phyloP scores from a whole-genome alignment of 163 green algal genomes.

The Scenedesmus sp. region DNA sequence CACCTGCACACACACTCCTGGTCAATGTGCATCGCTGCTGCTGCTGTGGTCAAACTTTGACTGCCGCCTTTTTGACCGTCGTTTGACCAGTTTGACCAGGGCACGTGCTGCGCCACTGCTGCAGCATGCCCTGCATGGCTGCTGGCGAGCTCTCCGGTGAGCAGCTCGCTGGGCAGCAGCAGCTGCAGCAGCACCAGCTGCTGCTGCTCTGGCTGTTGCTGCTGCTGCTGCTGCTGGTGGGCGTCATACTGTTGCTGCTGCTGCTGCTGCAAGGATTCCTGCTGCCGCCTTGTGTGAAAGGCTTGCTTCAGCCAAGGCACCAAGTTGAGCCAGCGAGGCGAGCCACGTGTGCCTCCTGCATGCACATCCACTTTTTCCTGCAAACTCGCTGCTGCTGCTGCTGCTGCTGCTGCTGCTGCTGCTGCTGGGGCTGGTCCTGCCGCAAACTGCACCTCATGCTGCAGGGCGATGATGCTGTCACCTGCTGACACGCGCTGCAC shows the following conservation, averaged over 20 bases:
- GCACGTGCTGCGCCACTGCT: slow-evolving; percentile 15
- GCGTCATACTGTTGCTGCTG: not conserved
- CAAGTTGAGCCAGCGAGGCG: not conserved
- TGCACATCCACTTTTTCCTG: not conserved
- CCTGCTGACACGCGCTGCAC: slow-evolving; percentile 5
- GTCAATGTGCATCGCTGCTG: not conserved
- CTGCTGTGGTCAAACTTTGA: not conserved
- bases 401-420: not conserved
- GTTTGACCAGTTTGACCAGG: slow-evolving; percentile 9
- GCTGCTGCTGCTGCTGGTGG: slow-evolving; percentile 18
- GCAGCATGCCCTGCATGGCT: slow-evolving; percentile 2
- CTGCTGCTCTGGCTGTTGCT: slow-evolving; percentile 7
- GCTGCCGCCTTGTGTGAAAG: not conserved
- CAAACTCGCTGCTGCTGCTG: not conserved
- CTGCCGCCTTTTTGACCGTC: too few relatives aligned
- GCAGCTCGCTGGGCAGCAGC: slow-evolving; percentile 45
- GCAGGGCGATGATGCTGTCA: slow-evolving; percentile 34
- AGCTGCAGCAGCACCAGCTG: slow-evolving; percentile 53
- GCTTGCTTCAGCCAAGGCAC: not conserved
- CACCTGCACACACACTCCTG: not conserved
- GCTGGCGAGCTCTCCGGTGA: slow-evolving; percentile 9
- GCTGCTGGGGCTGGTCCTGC: not conserved
- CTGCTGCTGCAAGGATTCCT: not conserved
- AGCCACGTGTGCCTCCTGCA: not conserved
- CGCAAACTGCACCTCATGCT: not conserved